Evolutionary conservation across 1,284 basidiomycete species (phyloP), one percentile per base, ranked within the genome.

Genomic region (Thelephora terrestris): DNA sequence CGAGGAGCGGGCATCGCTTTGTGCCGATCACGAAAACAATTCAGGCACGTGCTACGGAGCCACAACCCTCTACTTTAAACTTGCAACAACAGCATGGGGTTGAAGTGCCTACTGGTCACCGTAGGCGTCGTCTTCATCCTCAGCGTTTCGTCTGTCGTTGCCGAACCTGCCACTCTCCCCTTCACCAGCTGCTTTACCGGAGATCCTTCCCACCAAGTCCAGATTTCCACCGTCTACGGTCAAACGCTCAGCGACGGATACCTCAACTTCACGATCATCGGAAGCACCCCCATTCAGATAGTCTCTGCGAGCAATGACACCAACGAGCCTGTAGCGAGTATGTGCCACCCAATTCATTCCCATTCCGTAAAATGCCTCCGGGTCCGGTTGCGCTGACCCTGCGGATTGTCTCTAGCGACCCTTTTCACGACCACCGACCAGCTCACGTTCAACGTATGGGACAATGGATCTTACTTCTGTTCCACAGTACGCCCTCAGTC

Each of bases 341-440:
- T 10, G 29, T 32, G 29, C 29, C 29, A 32, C 12, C 29, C 48
- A 51, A 61, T 57, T 24, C 10, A 9, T 16, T 40, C 18, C 4
- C 29, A 21, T 65, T 34, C 42, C 23, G 45, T 38, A 48, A 35
- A 47, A 42, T 21, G 21, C n/a, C n/a, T 20, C 39, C 39, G 25
- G 29, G 29, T 32, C 3, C 29, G 29, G 29, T 51, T 51, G 45
- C 42, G 36, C 47, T 17, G 34, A 29, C 34, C 32, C 39, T 47
- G 7, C 37, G 47, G 43, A 49, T 57, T 21, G 34, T 42, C 25
- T 44, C 39, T 61, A 85, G 89, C 90, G 14, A 94, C 91, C 10
- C 74, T 94, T 29, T 92, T 94, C 67, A 85, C 83, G 23, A 80
- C 85, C 12, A 83, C 89, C 1, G 75, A 80, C 47, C 76, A 91